Conservation (phyloP, 129 eudicot species). For the Heracleum sosnowskyi region DNA sequence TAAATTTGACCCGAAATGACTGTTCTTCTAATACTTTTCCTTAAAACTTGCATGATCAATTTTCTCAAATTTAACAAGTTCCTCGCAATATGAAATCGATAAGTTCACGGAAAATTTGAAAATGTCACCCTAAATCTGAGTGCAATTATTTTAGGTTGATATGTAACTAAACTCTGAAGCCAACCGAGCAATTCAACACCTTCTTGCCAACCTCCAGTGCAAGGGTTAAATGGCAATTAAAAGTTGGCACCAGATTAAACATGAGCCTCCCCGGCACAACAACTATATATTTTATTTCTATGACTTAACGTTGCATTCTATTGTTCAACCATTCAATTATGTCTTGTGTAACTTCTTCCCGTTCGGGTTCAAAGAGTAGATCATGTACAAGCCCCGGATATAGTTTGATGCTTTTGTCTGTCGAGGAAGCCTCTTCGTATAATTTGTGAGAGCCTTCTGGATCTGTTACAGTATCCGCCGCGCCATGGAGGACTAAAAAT, state of each 20-base stretch:
- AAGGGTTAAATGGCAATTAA: background rate
- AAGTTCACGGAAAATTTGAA: too few species aligned
- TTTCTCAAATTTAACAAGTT: too few species aligned
- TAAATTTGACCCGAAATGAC: background rate
- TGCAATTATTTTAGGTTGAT: too few species aligned
- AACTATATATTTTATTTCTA: background rate
- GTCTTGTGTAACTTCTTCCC: slow-evolving; percentile 35
- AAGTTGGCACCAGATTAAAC: background rate
- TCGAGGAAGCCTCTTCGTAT: slow-evolving; percentile 52
- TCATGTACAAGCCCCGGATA: slow-evolving; percentile 55
- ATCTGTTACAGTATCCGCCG: slow-evolving; percentile 68
- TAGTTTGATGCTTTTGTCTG: slow-evolving; percentile 59
- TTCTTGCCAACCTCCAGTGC: background rate
- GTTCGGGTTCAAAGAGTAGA: slow-evolving; percentile 81
- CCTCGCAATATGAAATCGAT: too few species aligned
- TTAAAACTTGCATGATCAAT: background rate
- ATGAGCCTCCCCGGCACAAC: background rate
- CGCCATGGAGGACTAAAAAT: slow-evolving; percentile 78
- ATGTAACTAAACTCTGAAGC: background rate
- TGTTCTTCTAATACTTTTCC: too few species aligned
- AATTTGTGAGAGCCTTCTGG: slow-evolving; percentile 62
- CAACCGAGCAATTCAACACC: background rate
- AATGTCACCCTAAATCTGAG: too few species aligned
- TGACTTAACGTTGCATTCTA: slow-evolving; percentile 23
- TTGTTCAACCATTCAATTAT: slow-evolving; percentile 64